These are phyloP conservation scores for Mollisiaceae sp. DNA, from an alignment of 2,329 filamentous ascomycete genomes.

Conservation along the genomic window DNA sequence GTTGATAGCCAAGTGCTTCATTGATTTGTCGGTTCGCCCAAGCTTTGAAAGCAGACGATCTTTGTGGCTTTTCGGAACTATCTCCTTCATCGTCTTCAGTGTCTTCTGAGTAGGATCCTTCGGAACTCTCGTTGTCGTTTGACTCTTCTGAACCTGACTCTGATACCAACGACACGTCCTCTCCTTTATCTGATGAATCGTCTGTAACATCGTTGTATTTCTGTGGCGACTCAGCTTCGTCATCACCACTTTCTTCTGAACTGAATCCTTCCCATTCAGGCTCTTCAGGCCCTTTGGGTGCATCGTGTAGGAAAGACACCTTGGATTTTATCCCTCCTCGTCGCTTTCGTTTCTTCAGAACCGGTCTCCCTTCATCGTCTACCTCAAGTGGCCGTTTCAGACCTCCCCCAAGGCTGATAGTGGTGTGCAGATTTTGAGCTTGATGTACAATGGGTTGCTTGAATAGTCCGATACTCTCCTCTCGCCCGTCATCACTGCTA, in stretches of 20 bases:
- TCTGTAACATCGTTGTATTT: slow-evolving; percentile 44
- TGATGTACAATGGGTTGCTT: slow-evolving; percentile 22
- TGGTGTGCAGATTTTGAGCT: slow-evolving; percentile 15
- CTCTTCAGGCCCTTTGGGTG: slow-evolving; percentile 54
- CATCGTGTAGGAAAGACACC: slow-evolving; percentile 53
- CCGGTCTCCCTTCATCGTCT: slow-evolving; percentile 75
- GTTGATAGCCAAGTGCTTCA: slow-evolving; percentile 72
- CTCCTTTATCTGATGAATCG: slow-evolving; percentile 40
- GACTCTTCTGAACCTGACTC: slow-evolving; percentile 33
- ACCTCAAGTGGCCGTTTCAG: slow-evolving; percentile 85
- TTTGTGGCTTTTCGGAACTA: slow-evolving; percentile 44
- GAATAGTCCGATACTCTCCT: slow-evolving; percentile 20
- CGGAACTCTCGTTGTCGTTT: slow-evolving; percentile 32
- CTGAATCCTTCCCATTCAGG: slow-evolving; percentile 66
- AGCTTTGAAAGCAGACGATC: slow-evolving; percentile 79
- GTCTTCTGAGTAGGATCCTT: slow-evolving; percentile 31
- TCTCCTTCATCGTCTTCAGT: slow-evolving; percentile 41
- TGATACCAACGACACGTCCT: slow-evolving; percentile 28
- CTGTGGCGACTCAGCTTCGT: slow-evolving; percentile 31
- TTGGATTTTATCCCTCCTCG: slow-evolving; percentile 66
- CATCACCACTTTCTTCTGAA: slow-evolving; percentile 49
- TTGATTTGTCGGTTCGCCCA: slow-evolving; percentile 92
- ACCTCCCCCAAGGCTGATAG: slow-evolving; percentile 67
- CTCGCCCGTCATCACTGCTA: slow-evolving; percentile 30
- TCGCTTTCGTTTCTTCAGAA: slow-evolving; percentile 83